phyloP scores from a whole-genome alignment of 768 basidiomycete genomes.

The Mycena olivaceomarginata region DNA sequence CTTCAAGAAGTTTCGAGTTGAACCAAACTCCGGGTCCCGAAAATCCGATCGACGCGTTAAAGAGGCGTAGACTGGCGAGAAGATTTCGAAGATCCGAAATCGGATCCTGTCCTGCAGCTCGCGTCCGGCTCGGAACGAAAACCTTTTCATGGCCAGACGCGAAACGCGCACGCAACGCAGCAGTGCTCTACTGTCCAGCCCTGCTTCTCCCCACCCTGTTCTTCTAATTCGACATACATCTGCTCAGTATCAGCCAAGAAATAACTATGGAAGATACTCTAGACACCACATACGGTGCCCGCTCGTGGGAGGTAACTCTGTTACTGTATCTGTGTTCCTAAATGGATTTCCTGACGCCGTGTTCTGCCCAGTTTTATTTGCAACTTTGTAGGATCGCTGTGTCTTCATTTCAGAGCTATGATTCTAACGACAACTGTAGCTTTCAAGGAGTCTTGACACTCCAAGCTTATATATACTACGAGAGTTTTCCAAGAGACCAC shows the following conservation, averaged over 20 bases:
- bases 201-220: too few species aligned
- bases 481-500: slow-evolving; percentile 43
- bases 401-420: neutral
- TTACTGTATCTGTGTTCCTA: too few species aligned
- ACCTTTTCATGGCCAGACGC: neutral
- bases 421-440: slow-evolving; percentile 11
- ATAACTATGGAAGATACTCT: neutral
- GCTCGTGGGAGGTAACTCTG: slow-evolving; percentile 44
- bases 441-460: slow-evolving; percentile 47
- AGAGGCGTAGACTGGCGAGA: neutral
- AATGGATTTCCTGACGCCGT: neutral
- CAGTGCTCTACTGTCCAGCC: neutral
- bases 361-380: slow-evolving; percentile 38
- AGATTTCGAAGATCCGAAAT: neutral
- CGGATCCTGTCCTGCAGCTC: neutral
- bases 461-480: slow-evolving; percentile 46
- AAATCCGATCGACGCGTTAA: neutral
- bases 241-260: neutral
- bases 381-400: slow-evolving; percentile 40
- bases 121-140: neutral
- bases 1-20: neutral
- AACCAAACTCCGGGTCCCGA: neutral
- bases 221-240: neutral
- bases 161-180: neutral
- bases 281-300: slow-evolving; percentile 44